phyloP scores from a whole-genome alignment of 306 rosid species.

The Ormosia semicastrata region DNA sequence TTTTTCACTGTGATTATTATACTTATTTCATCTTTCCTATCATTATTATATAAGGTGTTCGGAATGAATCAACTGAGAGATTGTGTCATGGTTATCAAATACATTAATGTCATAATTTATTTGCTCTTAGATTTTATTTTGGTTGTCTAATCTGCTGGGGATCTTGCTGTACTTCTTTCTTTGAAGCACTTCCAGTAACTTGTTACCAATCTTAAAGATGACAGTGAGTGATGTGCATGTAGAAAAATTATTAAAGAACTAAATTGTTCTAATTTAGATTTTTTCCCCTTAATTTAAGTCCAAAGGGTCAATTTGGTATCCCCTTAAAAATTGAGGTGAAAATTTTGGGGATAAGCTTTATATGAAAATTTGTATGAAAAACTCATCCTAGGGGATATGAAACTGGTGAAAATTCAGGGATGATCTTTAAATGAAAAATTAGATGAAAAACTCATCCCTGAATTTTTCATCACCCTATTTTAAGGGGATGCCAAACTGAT shows the following conservation, averaged over 20 bases:
- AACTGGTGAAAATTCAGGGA: neutral
- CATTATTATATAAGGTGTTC: constrained; percentile 8
- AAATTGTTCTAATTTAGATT: neutral
- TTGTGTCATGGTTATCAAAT: neutral
- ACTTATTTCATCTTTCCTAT: neutral
- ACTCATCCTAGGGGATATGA: neutral
- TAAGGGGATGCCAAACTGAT: neutral
- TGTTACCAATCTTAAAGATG: constrained; percentile 10
- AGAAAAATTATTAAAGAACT: neutral
- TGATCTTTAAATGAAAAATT: neutral
- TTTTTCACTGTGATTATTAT: constrained; percentile 13
- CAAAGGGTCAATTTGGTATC: neutral
- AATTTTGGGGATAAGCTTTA: neutral
- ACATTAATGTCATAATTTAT: neutral
- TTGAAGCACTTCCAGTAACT: neutral
- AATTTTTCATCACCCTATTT: neutral
- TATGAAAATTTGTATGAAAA: neutral
- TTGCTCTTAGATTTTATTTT: neutral
- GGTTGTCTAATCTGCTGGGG: neutral
- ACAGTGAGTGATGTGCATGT: neutral
- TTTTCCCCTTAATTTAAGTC: neutral
- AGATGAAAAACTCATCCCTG: neutral
- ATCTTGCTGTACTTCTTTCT: constrained; percentile 6
- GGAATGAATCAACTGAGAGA: constrained; percentile 17
- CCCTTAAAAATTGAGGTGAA: neutral